These are phyloP conservation scores for Cladosporium sp. DNA, from an alignment of 2,329 filamentous ascomycete species.

Conservation along the genomic window DNA sequence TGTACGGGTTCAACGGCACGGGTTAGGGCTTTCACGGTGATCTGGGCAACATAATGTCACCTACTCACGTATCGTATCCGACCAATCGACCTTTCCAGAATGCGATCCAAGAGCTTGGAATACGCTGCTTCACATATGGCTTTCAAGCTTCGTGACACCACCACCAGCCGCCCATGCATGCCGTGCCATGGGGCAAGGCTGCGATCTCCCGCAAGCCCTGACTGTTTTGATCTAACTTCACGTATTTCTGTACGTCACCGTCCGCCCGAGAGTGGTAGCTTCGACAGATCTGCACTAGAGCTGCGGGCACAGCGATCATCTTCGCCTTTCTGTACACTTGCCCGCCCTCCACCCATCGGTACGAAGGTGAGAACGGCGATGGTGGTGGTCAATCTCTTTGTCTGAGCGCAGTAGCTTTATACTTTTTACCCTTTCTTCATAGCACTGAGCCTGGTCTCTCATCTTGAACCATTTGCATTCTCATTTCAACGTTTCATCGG, in stretches of 20 bases:
- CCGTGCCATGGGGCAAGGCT: slow-evolving; percentile 2
- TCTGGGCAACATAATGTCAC: neutral
- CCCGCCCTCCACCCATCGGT: neutral
- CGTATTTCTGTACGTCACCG: slow-evolving; percentile 12
- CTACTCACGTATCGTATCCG: neutral
- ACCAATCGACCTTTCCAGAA: neutral
- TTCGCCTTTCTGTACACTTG: slow-evolving; percentile 7
- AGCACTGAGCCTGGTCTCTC: neutral
- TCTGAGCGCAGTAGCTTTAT: neutral
- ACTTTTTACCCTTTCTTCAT: neutral
- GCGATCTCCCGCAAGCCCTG: slow-evolving; percentile 11
- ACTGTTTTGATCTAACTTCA: slow-evolving; percentile 15
- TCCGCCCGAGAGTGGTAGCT: neutral
- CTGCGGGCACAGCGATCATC: neutral
- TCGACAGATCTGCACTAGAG: slow-evolving; percentile 8
- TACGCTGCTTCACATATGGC: neutral
- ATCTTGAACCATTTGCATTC: neutral
- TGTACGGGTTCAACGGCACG: neutral
- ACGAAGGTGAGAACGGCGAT: neutral
- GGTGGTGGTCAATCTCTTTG: neutral
- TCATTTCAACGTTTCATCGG: slow-evolving; percentile 8
- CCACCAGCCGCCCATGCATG: neutral
- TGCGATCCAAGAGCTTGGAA: neutral
- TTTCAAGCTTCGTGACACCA: slow-evolving; percentile 5
- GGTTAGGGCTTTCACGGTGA: neutral